Evolutionary conservation across 2,329 filamentous ascomycete genomes (phyloP), one percentile per base, ranked within the genome.

Genomic region (Bipolaris sorokiniana): DNA sequence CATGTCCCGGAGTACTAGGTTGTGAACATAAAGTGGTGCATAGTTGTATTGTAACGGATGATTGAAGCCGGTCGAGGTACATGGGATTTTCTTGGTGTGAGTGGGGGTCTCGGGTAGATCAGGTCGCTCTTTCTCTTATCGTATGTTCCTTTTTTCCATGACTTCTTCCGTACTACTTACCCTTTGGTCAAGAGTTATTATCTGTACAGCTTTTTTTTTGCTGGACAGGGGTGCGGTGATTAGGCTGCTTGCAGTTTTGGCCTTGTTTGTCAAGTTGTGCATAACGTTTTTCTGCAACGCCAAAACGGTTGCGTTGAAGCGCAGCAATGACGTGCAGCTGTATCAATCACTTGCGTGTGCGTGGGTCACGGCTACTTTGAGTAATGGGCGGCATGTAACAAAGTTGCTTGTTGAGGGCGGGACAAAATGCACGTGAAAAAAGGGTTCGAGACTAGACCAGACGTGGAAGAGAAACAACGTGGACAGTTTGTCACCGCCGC

Each of bases 401-500:
- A 31, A 33, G 9, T 31, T 16, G n/a, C 42, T 45, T 31, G 42
- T 45, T 45, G 42, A 5, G 42, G 42, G 26, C 3, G 26, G 26
- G 26, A 28, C n/a, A 26, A 26, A 48, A 48, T 26, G 38, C 47
- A 38, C 28, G 23, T 34, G 51, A 34, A 46, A 51, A 47, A 51
- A 46, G 47, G 20, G 38, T 10, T 23, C 48, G 41, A 20, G 33
- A 40, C 41, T 50, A 50, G 36, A 58, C 48, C 48, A 3, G 3
- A 15, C 13, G 7, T 16, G 28, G 38, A 13, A 15, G 13, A 34
- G 22, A 26, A 42, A 51, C 58, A 61, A 55, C 50, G 49, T 57
- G 54, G 50, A 57, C 54, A 57, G 23, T 51, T 63, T 45, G 42
- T 31, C 23, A 62, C 63, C 64, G 64, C 58, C 33, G 61, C 55